Evolutionary conservation across 306 rosid genomes (phyloP).

Genomic region (Citrullus mucosospermus): DNA sequence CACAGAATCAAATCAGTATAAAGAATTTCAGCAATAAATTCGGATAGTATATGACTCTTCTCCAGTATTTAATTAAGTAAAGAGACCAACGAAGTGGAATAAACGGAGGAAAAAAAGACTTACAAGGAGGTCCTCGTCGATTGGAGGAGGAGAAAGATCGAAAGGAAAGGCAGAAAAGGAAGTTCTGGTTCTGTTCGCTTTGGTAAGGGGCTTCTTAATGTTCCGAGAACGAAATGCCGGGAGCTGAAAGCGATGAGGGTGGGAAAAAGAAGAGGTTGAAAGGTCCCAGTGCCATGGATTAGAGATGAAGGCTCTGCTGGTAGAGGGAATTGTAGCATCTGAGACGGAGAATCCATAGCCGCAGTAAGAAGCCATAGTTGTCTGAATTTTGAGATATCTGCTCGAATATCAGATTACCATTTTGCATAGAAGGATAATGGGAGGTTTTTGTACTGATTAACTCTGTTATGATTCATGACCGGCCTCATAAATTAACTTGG

Average conservation of each 20-base stretch:
- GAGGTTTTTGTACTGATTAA: too few species aligned
- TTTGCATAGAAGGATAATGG: too few species aligned
- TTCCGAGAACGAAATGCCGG: background rate
- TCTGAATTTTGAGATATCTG: background rate
- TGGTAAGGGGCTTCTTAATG: background rate
- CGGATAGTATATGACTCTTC: background rate
- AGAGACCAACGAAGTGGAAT: background rate
- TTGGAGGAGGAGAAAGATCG: slow-evolving; percentile 85
- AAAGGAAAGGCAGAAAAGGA: slow-evolving; percentile 27
- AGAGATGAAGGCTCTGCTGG: background rate
- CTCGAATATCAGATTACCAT: too few species aligned
- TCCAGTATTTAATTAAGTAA: background rate
- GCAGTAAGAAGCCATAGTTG: background rate
- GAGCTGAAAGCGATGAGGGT: background rate
- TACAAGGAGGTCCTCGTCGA: slow-evolving; percentile 75
- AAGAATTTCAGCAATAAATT: background rate
- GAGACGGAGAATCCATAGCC: background rate
- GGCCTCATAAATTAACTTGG: too few species aligned
- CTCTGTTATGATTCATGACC: too few species aligned
- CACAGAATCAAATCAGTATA: background rate
- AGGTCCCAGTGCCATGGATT: background rate
- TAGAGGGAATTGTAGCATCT: background rate
- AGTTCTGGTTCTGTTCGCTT: background rate
- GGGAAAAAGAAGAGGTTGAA: background rate
- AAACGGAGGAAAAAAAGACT: background rate